Percentiles rank a stretch among this genome's conserved stretches.
These are phyloP conservation scores for Mycena sp. DNA, from an alignment of 1,284 basidiomycete species.

Conservation along the genomic window DNA sequence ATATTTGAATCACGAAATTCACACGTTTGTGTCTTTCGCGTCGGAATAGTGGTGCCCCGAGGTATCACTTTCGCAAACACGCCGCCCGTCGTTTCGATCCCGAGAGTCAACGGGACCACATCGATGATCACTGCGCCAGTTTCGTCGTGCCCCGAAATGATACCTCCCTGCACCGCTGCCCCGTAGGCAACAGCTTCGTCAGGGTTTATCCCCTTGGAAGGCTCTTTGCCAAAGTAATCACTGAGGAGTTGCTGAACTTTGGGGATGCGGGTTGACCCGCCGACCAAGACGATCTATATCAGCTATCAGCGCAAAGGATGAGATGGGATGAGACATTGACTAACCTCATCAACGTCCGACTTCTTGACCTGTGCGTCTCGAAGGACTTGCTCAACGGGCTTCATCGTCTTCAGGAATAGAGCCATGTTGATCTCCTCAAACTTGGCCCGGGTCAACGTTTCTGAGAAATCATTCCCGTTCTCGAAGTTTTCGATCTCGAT, in stretches of 20 bases:
- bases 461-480: constrained; percentile 79
- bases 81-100: constrained; percentile 91
- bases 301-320: background rate
- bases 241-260: constrained; percentile 87
- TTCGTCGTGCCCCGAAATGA: constrained; percentile 85
- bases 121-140: constrained; percentile 75
- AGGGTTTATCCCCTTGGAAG: constrained; percentile 87
- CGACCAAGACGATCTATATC: constrained; percentile 81
- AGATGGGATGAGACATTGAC: background rate
- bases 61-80: constrained; percentile 87
- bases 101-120: constrained; percentile 86
- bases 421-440: constrained; percentile 82
- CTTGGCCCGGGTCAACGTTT: constrained; percentile 76
- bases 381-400: constrained; percentile 79
- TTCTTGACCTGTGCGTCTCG: constrained; percentile 77
- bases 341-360: constrained; percentile 71
- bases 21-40: constrained; percentile 77
- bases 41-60: constrained; percentile 89
- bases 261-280: constrained; percentile 92
- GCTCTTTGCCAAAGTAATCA: constrained; percentile 89
- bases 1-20: constrained; percentile 6
- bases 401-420: constrained; percentile 77
- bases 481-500: constrained; percentile 83
- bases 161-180: constrained; percentile 90
- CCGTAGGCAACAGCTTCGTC: constrained; percentile 96